A percentile compares a stretch with the other conserved stretches of the same genome.
These are phyloP conservation scores for Diaporthe vexans DNA, from an alignment of 2,329 filamentous ascomycete genomes.

Conservation along the genomic window DNA sequence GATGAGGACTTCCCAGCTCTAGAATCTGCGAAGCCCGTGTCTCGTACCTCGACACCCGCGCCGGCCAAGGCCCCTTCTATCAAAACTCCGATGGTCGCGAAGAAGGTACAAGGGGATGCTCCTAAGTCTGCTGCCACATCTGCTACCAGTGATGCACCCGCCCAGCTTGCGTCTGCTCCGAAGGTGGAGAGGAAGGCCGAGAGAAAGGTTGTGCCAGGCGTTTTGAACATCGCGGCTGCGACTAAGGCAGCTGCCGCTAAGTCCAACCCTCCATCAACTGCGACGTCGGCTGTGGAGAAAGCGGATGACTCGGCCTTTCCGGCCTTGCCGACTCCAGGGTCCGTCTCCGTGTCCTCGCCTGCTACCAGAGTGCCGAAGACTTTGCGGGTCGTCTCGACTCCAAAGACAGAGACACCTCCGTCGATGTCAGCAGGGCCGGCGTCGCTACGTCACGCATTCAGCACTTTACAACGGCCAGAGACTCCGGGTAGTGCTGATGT, in stretches of 20 bases:
- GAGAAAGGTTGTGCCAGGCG: slow-evolving; percentile 57
- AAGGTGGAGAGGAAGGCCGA: slow-evolving; percentile 48
- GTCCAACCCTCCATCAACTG: slow-evolving; percentile 48
- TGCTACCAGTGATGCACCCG: slow-evolving; percentile 13
- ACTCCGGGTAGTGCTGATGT: slow-evolving; percentile 78
- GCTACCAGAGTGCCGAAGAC: slow-evolving; percentile 71
- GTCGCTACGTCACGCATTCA: slow-evolving; percentile 61
- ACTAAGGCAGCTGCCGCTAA: slow-evolving; percentile 55
- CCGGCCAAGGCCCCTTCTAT: slow-evolving; percentile 51
- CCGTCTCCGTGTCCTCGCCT: slow-evolving; percentile 66
- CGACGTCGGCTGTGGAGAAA: slow-evolving; percentile 51
- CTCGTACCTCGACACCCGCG: slow-evolving; percentile 46
- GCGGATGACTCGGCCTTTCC: slow-evolving; percentile 61
- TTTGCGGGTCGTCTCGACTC: slow-evolving; percentile 77
- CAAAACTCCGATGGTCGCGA: slow-evolving; percentile 51
- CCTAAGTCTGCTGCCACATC: slow-evolving; percentile 36
- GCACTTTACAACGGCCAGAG: slow-evolving; percentile 68
- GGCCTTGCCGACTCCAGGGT: slow-evolving; percentile 63
- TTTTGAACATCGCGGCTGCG: slow-evolving; percentile 65
- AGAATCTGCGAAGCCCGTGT: slow-evolving; percentile 58
- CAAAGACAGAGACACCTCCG: slow-evolving; percentile 71
- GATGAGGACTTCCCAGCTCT: slow-evolving; percentile 76
- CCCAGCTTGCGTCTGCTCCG: slow-evolving; percentile 14
- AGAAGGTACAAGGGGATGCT: slow-evolving; percentile 49
- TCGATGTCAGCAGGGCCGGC: slow-evolving; percentile 47